Evolutionary conservation across 352 stramenopile genomes (phyloP), one percentile per base, ranked within the genome.

Genomic region (Globisporangium camurandrum): DNA sequence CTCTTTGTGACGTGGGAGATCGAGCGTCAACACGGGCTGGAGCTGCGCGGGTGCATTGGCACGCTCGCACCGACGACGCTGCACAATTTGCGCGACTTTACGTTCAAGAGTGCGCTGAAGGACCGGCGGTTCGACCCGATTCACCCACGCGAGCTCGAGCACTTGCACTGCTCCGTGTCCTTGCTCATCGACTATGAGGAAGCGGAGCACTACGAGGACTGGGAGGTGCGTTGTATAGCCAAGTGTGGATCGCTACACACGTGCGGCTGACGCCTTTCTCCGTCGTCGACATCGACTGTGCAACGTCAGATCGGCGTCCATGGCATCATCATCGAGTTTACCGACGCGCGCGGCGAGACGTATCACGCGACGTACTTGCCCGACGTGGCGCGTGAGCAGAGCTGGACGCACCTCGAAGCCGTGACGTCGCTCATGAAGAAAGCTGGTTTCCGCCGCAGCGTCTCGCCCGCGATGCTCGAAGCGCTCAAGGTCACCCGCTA

Each of bases 1-100:
- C 61, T 92, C 34, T 92, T 92, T 51, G 80, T 92, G 62, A 92
- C 80, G 48, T 92, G 80, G 80, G 80, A 92, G 65, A 84, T 80
- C 47, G 80, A 91, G 54, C 56, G 69, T 34, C 46, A 70, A 14
- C 62, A 66, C 41, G 68, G 67, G 17, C 61, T 61, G 28, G 59
- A 67, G 8, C 48, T 92, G 44, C 80, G 80, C 30, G 80, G 80
- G 46, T 92, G 80, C 60, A 92, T 92, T 54, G 80, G 80, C 43
- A 92, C 80, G 33, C 61, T 92, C 31, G 54, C 76, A 22, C 77
- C 78, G 39, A 90, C 77, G 6, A 61, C 57, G 31, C 59, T 92
- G 39, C 56, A 59, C 17, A 88, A 88, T 36, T 46, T 92, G 50
- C 78, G 75, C 28, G 76, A 88, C 43, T 92, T 90, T 51, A 85